Percentiles rank a stretch among this genome's conserved stretches.
phyloP scores from a whole-genome alignment of 805 yeast genomes.

The Nakazawaea pomicola region DNA sequence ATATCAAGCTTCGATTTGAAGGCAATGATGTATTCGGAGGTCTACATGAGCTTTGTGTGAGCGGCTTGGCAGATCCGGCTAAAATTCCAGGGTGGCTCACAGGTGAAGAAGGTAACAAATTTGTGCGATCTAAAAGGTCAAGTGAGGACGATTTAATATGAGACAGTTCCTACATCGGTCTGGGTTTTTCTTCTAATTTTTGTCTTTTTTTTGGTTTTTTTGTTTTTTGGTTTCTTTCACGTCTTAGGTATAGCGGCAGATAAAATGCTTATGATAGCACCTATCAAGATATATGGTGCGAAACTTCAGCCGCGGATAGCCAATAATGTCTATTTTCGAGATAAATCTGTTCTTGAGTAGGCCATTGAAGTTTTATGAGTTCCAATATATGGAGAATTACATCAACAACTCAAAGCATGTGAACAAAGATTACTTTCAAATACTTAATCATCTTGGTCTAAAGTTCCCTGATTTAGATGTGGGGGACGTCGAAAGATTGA shows the following conservation, averaged over 20 bases:
- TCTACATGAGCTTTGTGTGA: constrained; percentile 57
- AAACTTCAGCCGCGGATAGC: not conserved
- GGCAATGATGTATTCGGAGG: constrained; percentile 81
- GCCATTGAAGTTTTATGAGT: constrained; percentile 9
- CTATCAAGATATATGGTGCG: no score
- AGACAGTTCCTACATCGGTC: not conserved
- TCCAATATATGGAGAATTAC: constrained; percentile 10
- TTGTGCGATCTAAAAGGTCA: not conserved
- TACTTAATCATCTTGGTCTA: not conserved
- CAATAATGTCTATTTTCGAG: constrained; percentile 7
- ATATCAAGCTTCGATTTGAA: constrained; percentile 32
- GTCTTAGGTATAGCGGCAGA: no score
- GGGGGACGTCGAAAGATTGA: constrained; percentile 3
- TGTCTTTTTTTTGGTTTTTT: not conserved
- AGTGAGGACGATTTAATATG: constrained; percentile 3
- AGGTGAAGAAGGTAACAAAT: constrained; percentile 58
- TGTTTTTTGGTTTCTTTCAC: not conserved
- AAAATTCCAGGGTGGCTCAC: constrained; percentile 71
- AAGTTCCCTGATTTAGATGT: not conserved
- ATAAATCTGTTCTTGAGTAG: constrained; percentile 3
- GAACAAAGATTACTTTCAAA: constrained; percentile 9
- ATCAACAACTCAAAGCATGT: constrained; percentile 7
- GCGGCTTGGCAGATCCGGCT: constrained; percentile 45
- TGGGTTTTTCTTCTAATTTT: not conserved
- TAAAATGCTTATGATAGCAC: no score